Evolutionary conservation across 1,139 yeast species (phyloP), one percentile per base, ranked within the genome.

Genomic region (Pichia sp.): DNA sequence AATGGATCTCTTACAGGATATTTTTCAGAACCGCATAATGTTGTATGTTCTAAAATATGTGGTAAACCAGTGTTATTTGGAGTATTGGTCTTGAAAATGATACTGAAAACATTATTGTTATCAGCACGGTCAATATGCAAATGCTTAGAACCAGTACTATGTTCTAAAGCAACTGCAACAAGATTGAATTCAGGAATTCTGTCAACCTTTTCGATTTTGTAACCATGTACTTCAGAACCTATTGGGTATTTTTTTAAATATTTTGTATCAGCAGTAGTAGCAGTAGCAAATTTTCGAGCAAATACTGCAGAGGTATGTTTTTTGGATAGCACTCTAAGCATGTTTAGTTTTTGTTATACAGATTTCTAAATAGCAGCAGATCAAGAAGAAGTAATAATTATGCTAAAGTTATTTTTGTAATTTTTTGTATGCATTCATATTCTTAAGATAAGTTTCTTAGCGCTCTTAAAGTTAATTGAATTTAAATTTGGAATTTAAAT

Each of bases 1-100:
- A 92, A 92, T 3, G 99, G 98, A 64, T 92, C 98, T 55, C 97
- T 73, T 2, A 92, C 97, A 0, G 97, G 97, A 62, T 78, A 92
- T 60, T 83, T 85, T 48, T 75, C 70, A 1, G 96, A 87, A 4
- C 98, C 99, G 67, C 98, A 92, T 34, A 92, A 69, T 1, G 97
- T 89, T 8, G 97, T 90, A 62, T 92, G 98, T 62, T 92, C 97
- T 49, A 92, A 67, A 48, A 92, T 90, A 64, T 92, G 98, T 6
- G 99, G 97, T 4, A 92, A 87, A 12, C 99, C 99, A 2, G 96
- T 86, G 31, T 78, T 72, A 61, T 94, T 84, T 0, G 97, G 96
- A 0, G 98, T 96, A 56, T 89, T 86, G 0, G 99, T 92, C 64
- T 87, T 87, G 69, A 92, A 90, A 0, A 87, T 92, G 42, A 94